Evolutionary conservation across 2,329 filamentous ascomycete genomes (phyloP), one percentile per base, ranked within the genome.

Genomic region (Aspergillus sclerotialis): DNA sequence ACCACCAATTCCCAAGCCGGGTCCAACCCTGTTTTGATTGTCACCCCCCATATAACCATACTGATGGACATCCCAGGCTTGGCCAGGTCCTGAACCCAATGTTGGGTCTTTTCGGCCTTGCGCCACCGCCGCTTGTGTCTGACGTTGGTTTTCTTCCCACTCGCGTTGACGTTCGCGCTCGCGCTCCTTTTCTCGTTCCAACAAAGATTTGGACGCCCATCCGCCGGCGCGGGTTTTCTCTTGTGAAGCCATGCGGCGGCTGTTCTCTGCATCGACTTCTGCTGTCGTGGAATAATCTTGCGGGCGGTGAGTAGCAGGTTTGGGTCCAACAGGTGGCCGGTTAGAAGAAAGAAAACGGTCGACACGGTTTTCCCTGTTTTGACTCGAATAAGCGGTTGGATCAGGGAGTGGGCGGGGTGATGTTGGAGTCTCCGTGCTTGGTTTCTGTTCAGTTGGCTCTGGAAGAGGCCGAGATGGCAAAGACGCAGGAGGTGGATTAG

Each of bases 151-250:
- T 28, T 78, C 72, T 50, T 81, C 77, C 78, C 78, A 82, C 40
- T 82, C 78, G 24, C 69, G 65, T 50, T 81, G 78, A 30, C 77
- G 68, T 49, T 79, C 74, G 11, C 77, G 70, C 50, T 82, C 78
- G 13, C 75, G 72, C 52, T 82, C 77, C 78, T 80, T 82, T 45
- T 82, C 78, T 6, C 76, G 71, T 49, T 80, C 76, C 3, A 81
- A 65, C 2, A 82, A 64, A 3, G 74, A 77, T 49, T 77, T 79
- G n/a, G 68, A 72, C 0, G 75, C 75, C 75, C 74, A 78, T 2
- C 72, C 74, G 13, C 69, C 72, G 9, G 73, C 73, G 42, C 72
- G 72, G 18, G 76, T 79, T 49, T 73, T 73, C 32, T 69, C 57
- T 42, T 78, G 75, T 0, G 73, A 68, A 1, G 69, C 69, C 2